Percentiles rank a stretch among this genome's conserved stretches.
Conservation (phyloP, 169 alveolate genomes). For the Toxoplasma gondii region DNA sequence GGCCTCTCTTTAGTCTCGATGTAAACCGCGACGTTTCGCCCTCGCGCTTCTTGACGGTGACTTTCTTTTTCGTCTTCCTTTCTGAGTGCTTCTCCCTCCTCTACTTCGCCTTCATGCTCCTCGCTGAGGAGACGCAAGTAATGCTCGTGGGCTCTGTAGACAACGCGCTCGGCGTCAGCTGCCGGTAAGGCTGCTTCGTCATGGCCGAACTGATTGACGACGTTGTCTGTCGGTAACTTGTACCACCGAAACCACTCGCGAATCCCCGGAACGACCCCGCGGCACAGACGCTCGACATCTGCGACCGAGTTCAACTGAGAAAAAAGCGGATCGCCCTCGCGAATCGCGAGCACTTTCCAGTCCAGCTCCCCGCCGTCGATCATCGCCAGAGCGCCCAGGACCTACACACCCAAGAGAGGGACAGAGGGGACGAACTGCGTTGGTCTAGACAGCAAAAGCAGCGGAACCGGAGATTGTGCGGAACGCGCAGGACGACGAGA, state of each 20-base stretch:
- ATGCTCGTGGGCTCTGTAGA: constrained; percentile 5
- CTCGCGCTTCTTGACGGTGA: too few relatives aligned
- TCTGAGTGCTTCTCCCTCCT: not conserved
- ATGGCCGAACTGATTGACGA: constrained; percentile 70
- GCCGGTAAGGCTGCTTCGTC: constrained; percentile 68
- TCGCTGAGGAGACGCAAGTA: not conserved
- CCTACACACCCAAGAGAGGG: constrained; percentile 45
- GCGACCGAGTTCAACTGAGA: constrained; percentile 49
- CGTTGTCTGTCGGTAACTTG: constrained; percentile 66
- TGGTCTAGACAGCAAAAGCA: too few relatives aligned
- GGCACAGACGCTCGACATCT: constrained; percentile 67
- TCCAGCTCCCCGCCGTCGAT: constrained; percentile 93
- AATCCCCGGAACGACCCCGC: constrained; percentile 68
- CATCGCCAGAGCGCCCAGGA: constrained; percentile 90
- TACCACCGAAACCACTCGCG: constrained; percentile 78
- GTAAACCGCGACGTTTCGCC: too few relatives aligned
- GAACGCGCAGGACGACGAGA: too few relatives aligned
- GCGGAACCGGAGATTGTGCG: too few relatives aligned
- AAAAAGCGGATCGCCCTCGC: constrained; percentile 31
- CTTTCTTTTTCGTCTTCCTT: not conserved
- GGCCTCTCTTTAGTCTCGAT: too few relatives aligned
- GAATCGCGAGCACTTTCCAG: constrained; percentile 88
- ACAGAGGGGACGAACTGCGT: not conserved
- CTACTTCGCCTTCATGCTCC: not conserved
- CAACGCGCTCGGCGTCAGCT: constrained; percentile 39